phyloP scores from a whole-genome alignment of 176 grass and related monocot genomes.

The Poa pratensis region DNA sequence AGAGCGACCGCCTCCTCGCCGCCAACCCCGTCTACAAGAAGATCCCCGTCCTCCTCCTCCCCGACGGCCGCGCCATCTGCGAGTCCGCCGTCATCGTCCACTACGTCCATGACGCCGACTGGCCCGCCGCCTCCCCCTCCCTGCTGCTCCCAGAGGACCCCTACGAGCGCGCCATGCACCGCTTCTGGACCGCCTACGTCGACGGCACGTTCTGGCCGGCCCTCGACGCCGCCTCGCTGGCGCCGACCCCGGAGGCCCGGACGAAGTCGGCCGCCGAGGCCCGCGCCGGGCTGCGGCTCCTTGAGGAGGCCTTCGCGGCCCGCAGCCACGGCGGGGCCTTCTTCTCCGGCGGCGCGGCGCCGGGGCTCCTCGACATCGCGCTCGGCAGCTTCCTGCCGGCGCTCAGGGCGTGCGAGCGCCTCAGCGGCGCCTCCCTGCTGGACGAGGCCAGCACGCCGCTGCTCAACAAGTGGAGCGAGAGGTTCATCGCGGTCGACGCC shows the following conservation, averaged over 20 bases:
- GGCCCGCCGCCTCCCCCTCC: neutral
- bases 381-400: conserved; percentile 57
- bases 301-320: conserved; percentile 31
- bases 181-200: conserved; percentile 65
- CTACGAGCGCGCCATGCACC: conserved; percentile 68
- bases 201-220: conserved; percentile 60
- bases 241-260: neutral
- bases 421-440: conserved; percentile 28
- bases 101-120: conserved; percentile 47
- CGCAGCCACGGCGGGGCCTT: conserved; percentile 3
- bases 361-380: conserved; percentile 42
- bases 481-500: neutral
- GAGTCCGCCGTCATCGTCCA: conserved; percentile 72
- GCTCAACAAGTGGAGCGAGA: conserved; percentile 25
- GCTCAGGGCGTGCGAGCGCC: conserved; percentile 49
- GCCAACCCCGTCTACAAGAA: conserved; percentile 69
- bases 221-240: conserved; percentile 42
- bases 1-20: conserved; percentile 63
- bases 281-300: conserved; percentile 16
- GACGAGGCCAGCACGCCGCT: conserved; percentile 36
- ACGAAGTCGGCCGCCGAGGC: neutral
- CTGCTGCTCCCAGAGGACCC: conserved; percentile 42
- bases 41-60: conserved; percentile 69
- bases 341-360: conserved; percentile 40
- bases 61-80: conserved; percentile 60